Percentiles rank a stretch among this genome's conserved stretches.
Conservation (phyloP, 768 basidiomycete species). For the Amanita jacksonii region DNA sequence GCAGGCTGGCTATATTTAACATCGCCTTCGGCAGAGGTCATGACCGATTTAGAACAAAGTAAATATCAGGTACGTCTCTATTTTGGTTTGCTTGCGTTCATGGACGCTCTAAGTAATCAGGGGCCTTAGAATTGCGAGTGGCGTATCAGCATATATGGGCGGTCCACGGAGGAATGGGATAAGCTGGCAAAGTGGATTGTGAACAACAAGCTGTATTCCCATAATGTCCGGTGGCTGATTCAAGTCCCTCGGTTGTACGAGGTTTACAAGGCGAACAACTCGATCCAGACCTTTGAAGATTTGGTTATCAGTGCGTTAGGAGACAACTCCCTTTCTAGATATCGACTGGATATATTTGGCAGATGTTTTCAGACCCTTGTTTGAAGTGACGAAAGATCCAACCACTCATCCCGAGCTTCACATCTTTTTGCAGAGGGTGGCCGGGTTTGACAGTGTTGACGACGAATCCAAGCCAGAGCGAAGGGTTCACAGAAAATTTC, state of each 20-base stretch:
- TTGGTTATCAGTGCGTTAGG: conserved; percentile 82
- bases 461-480: conserved; percentile 94
- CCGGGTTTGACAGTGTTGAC: conserved; percentile 98
- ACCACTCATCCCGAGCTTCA: conserved; percentile 87
- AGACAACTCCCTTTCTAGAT: neutral
- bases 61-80: conserved; percentile 82
- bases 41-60: conserved; percentile 95
- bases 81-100: too few species aligned
- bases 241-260: conserved; percentile 94
- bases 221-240: conserved; percentile 97
- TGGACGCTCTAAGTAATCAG: neutral
- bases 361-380: conserved; percentile 92
- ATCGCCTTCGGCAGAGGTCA: conserved; percentile 56
- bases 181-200: conserved; percentile 97
- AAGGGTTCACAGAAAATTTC: conserved; percentile 88
- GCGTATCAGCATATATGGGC: conserved; percentile 93
- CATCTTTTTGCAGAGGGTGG: conserved; percentile 86
- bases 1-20: neutral
- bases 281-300: conserved; percentile 81
- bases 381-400: conserved; percentile 94
- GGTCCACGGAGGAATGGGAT: conserved; percentile 84
- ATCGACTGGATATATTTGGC: neutral
- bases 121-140: conserved; percentile 80
- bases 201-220: conserved; percentile 85
- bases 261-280: conserved; percentile 85